phyloP scores from a whole-genome alignment of 108 stramenopile species.

The Cyclotella choctawhatcheeana region DNA sequence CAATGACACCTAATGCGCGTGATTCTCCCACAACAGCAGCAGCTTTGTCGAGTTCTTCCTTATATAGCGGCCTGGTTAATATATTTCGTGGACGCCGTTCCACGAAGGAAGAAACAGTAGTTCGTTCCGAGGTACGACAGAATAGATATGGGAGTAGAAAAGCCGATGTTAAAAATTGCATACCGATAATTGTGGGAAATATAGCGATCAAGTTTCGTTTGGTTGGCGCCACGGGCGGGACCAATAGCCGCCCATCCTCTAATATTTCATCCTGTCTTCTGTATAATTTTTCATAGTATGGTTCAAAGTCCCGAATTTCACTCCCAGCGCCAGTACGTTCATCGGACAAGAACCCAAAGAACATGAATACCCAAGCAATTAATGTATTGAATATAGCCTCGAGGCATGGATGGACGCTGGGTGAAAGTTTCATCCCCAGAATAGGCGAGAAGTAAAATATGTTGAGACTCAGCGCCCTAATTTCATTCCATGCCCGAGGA shows the following conservation, averaged over 20 bases:
- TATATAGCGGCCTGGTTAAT: conserved; percentile 32
- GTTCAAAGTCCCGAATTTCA: neutral
- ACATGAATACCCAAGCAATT: conserved; percentile 89
- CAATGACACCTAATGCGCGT: conserved; percentile 53
- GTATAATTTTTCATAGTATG: conserved; percentile 38
- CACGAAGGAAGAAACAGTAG: conserved; percentile 33
- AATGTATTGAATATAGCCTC: conserved; percentile 91
- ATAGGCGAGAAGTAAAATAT: conserved; percentile 84
- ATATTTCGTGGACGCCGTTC: conserved; percentile 24
- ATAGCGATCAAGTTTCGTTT: conserved; percentile 74
- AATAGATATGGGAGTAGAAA: conserved; percentile 86
- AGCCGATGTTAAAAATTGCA: conserved; percentile 91
- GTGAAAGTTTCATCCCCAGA: conserved; percentile 70
- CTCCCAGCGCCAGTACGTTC: conserved; percentile 57
- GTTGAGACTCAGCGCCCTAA: conserved; percentile 80
- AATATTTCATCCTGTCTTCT: conserved; percentile 34
- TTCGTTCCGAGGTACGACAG: conserved; percentile 58
- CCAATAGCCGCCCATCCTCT: conserved; percentile 27
- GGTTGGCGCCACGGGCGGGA: conserved; percentile 34
- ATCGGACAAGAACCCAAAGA: conserved; percentile 87
- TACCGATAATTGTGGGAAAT: conserved; percentile 75
- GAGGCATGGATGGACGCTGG: conserved; percentile 81
- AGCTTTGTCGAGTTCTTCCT: conserved; percentile 34
- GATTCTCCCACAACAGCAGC: conserved; percentile 60
- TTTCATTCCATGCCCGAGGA: conserved; percentile 85